Base-by-base conservation (phyloP, 2,329 filamentous ascomycete species). In the Alternaria sp. region DNA sequence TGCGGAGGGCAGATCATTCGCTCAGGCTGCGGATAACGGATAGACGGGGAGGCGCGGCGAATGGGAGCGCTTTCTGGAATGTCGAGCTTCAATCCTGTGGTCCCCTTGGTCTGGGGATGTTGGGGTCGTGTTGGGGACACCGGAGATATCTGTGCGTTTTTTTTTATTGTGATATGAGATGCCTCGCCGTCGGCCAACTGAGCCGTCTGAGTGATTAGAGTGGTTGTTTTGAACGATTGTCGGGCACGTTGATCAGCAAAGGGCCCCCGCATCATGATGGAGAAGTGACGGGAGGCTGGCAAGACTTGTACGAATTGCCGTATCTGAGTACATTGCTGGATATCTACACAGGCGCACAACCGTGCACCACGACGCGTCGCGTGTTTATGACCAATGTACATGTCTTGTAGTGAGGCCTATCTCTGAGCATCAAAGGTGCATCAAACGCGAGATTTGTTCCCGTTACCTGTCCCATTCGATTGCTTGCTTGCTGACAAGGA, bases 251-350 rank as follows among this genome's bases (percentile, higher is more conserved):
- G 38, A 14, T 22, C 38, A 5, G 18, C 18, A 40, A 22, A 22
- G 18, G 1, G 8, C 4, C 18, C 18, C 38, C 9, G 5, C n/a
- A n/a, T 14, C 5, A 8, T 41, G 38, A 40, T 40, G 57, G 44
- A 38, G 43, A 27, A 34, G 7, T 28, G 48, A 30, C 25, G 30
- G 16, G 36, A 36, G 9, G 11, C 28, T 30, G 28, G 11, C 28
- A 11, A 11, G 28, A 12, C 28, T 30, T 52, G 4, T 50, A 50
- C 8, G 22, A 30, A 53, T 53, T 20, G 54, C 30, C 18, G 40
- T 34, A 41, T 36, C 30, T 60, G 58, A 60, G 58, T 51, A 57
- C 58, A 57, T 57, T 60, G 58, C 58, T 60, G 57, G 57, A 27
- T 52, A 28, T 16, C 40, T 60, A 52, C 32, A 60, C 32, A 1